Evolutionary conservation across 352 stramenopile genomes (phyloP).

Genomic region (Phytophthora uliginosa): DNA sequence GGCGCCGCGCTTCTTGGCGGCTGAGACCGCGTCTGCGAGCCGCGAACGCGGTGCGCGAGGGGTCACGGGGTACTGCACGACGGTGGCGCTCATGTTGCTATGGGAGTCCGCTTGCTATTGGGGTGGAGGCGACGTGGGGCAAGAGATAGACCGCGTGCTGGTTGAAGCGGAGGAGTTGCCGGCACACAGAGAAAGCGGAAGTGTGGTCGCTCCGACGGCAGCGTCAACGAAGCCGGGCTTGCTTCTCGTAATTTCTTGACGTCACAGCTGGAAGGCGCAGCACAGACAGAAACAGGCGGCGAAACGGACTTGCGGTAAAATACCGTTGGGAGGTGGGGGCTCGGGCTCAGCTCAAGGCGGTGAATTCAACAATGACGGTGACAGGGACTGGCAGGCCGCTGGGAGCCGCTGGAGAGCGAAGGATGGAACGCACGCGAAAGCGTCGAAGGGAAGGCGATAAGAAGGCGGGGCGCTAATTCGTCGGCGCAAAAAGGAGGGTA

Average conservation of each 20-base stretch:
- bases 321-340: conserved; percentile 6
- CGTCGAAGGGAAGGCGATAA: conserved; percentile 18
- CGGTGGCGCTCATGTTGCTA: conserved; percentile 76
- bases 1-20: conserved; percentile 68
- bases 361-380: conserved; percentile 66
- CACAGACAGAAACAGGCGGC: conserved; percentile 32
- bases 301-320: conserved; percentile 35
- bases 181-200: conserved; percentile 38
- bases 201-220: conserved; percentile 22
- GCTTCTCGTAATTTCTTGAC: conserved; percentile 41
- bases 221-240: conserved; percentile 12
- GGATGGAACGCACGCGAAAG: neutral
- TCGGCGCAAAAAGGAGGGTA: conserved; percentile 21
- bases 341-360: conserved; percentile 18
- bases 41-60: conserved; percentile 54
- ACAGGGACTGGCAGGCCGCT: neutral
- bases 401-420: neutral
- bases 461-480: conserved; percentile 17
- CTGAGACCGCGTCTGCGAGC: conserved; percentile 68
- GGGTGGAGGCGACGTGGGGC: too few relatives aligned
- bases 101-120: neutral
- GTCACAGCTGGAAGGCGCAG: conserved; percentile 35
- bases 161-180: conserved; percentile 21
- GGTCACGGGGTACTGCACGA: conserved; percentile 83
- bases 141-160: neutral